These are phyloP conservation scores for Leavenworthia alabamica DNA, from an alignment of 345 rosid species.

Conservation along the genomic window DNA sequence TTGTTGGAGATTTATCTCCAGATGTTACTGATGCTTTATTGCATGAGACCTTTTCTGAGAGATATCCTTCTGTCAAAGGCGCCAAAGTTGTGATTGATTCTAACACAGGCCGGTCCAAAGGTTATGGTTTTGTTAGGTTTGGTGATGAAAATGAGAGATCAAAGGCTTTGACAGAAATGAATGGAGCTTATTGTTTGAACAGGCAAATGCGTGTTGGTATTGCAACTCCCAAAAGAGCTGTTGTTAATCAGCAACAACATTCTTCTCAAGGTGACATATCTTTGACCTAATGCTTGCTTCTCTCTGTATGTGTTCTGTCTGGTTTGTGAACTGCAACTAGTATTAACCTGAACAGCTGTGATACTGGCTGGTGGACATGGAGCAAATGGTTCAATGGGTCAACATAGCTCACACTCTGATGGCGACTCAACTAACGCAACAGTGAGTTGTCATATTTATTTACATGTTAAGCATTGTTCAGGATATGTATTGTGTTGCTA, in stretches of 20 bases:
- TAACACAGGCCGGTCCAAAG: conserved; percentile 84
- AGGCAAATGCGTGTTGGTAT: conserved; percentile 87
- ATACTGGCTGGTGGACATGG: conserved; percentile 81
- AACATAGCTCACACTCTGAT: conserved; percentile 63
- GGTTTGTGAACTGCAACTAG: not conserved
- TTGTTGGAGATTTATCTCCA: conserved; percentile 92
- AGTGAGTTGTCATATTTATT: conserved; percentile 45
- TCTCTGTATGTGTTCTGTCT: not conserved
- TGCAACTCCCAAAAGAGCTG: conserved; percentile 87
- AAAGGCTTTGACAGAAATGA: conserved; percentile 88
- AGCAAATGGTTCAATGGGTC: conserved; percentile 49
- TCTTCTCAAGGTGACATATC: conserved; percentile 66
- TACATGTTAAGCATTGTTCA: not conserved
- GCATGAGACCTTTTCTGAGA: conserved; percentile 40
- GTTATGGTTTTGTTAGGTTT: conserved; percentile 96
- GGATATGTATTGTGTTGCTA: conserved; percentile 1
- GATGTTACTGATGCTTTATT: conserved; percentile 81
- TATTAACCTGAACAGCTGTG: conserved; percentile 43
- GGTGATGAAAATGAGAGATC: conserved; percentile 86
- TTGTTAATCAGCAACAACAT: conserved; percentile 76
- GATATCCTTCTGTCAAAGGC: conserved; percentile 80
- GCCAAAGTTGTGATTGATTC: conserved; percentile 92
- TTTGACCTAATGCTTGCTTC: conserved; percentile 6
- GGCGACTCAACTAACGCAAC: conserved; percentile 73
- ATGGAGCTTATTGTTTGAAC: conserved; percentile 76